phyloP scores from a whole-genome alignment of 805 yeast species.

The Saturnispora zaruensis region DNA sequence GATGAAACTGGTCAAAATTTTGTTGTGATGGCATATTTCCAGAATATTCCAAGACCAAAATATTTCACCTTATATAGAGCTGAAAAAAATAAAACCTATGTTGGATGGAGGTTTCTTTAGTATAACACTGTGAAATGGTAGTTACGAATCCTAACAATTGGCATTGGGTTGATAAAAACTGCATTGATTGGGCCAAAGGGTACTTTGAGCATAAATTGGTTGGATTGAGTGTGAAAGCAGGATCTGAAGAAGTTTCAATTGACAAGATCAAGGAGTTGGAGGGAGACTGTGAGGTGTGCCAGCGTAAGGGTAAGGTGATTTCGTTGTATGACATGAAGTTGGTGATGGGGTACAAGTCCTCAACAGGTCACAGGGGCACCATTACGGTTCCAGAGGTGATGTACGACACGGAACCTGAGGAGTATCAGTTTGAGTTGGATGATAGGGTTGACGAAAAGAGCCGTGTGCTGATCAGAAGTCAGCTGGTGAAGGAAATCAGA shows the following conservation, averaged over 20 bases:
- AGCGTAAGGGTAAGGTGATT: constrained; percentile 93
- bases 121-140: constrained; percentile 46
- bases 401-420: constrained; percentile 81
- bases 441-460: constrained; percentile 47
- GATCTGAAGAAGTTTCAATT: constrained; percentile 30
- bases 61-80: neutral
- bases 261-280: constrained; percentile 52
- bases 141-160: constrained; percentile 96
- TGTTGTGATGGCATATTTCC: neutral
- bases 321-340: constrained; percentile 77
- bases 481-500: constrained; percentile 66
- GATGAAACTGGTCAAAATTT: neutral
- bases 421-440: constrained; percentile 73
- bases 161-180: constrained; percentile 99
- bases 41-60: neutral
- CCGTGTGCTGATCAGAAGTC: constrained; percentile 38
- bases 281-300: constrained; percentile 96
- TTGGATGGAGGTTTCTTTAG: neutral
- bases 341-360: constrained; percentile 33
- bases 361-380: constrained; percentile 41
- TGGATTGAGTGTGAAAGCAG: constrained; percentile 33
- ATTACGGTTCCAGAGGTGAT: constrained; percentile 87
- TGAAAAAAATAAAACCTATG: neutral
- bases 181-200: constrained; percentile 80
- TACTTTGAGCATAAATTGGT: constrained; percentile 60